Evolutionary conservation across 2,329 filamentous ascomycete species (phyloP).

Genomic region (Arachnomyces sp.): DNA sequence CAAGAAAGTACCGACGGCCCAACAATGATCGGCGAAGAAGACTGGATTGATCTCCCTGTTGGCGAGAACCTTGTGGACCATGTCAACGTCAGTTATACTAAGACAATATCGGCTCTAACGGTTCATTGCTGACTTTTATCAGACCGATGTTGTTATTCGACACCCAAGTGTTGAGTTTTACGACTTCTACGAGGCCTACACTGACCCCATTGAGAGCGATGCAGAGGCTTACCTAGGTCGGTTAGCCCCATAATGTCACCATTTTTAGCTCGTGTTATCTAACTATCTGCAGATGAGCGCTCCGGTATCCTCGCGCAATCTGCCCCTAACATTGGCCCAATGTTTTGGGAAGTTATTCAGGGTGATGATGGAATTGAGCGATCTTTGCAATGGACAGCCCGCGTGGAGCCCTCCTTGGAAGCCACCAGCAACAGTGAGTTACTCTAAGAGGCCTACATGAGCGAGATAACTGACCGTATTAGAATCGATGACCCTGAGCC

Average conservation of each 20-base stretch:
- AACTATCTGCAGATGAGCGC: slow-evolving; percentile 1
- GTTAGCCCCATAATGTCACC: slow-evolving; percentile 2
- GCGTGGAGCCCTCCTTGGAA: slow-evolving; percentile 2
- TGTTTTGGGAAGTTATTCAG: slow-evolving; percentile 1
- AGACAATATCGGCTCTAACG: not conserved
- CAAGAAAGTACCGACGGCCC: slow-evolving; percentile 36
- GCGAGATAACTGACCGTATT: not conserved
- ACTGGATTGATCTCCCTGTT: slow-evolving; percentile 47
- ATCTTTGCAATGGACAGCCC: slow-evolving; percentile 7
- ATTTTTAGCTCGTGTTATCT: slow-evolving; percentile 8
- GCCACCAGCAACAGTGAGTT: not conserved
- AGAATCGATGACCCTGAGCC: slow-evolving; percentile 47
- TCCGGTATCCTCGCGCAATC: slow-evolving; percentile 16
- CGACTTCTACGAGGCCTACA: slow-evolving; percentile 56
- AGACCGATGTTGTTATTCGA: slow-evolving; percentile 46
- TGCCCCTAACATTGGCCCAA: slow-evolving; percentile 6
- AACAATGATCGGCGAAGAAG: slow-evolving; percentile 34
- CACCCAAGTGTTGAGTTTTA: slow-evolving; percentile 51
- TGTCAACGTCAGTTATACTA: slow-evolving; percentile 27
- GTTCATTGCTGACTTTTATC: slow-evolving; percentile 21
- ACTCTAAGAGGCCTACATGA: not conserved
- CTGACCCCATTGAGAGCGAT: slow-evolving; percentile 34
- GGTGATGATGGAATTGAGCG: slow-evolving; percentile 6
- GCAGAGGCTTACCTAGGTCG: slow-evolving; percentile 29
- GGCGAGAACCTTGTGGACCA: slow-evolving; percentile 43